Conservation (phyloP, 208 protist genomes). For the Zelonia costaricensis region DNA sequence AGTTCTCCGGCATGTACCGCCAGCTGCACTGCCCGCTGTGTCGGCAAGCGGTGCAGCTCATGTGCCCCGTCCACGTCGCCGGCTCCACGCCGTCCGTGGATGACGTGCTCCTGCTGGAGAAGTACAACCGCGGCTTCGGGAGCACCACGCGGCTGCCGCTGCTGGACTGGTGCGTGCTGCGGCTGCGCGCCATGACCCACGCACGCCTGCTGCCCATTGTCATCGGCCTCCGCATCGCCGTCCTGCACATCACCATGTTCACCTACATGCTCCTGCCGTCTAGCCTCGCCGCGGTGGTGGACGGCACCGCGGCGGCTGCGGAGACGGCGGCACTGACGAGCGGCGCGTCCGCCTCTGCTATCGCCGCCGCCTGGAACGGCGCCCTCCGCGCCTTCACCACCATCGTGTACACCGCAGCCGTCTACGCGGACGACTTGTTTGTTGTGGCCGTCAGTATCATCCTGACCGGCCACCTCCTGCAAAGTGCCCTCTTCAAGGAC, state of each 20-base stretch:
- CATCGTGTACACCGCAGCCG: conserved; percentile 16
- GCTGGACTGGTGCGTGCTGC: conserved; percentile 32
- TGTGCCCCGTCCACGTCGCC: conserved; percentile 21
- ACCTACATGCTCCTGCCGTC: conserved; percentile 27
- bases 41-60: conserved; percentile 23
- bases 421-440: conserved; percentile 36
- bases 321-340: not conserved
- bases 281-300: not conserved
- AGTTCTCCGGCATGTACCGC: conserved; percentile 19
- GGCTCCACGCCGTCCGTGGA: conserved; percentile 25
- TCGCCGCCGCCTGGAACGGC: not conserved
- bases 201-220: conserved; percentile 33
- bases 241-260: conserved; percentile 38
- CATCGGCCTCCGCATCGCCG: conserved; percentile 32
- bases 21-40: conserved; percentile 38
- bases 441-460: conserved; percentile 29
- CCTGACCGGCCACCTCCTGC: conserved; percentile 29
- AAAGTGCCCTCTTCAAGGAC: conserved; percentile 29
- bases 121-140: conserved; percentile 34
- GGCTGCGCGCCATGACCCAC: conserved; percentile 26
- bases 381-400: conserved; percentile 7
- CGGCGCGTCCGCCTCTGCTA: not conserved
- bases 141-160: conserved; percentile 11
- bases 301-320: conserved; percentile 4
- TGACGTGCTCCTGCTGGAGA: conserved; percentile 25